Evolutionary conservation across 352 stramenopile genomes (phyloP).

Genomic region (Phytophthora pisi): DNA sequence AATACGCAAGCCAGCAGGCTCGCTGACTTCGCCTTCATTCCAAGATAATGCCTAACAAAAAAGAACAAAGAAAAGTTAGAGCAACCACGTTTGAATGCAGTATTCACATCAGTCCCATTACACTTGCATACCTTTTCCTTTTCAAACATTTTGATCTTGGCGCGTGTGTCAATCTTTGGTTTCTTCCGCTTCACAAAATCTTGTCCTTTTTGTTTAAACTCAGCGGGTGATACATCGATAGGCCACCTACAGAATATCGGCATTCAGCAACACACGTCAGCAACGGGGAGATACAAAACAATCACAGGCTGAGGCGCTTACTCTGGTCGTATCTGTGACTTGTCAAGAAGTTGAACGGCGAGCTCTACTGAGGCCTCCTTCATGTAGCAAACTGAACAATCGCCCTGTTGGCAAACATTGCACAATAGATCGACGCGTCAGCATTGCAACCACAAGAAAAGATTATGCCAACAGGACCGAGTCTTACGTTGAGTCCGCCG

Average conservation of each 20-base stretch:
- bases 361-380: conserved; percentile 95
- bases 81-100: no score
- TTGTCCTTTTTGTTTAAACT: conserved; percentile 92
- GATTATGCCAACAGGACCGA: neutral
- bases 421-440: neutral
- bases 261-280: conserved; percentile 11
- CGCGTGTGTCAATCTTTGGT: conserved; percentile 78
- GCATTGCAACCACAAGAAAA: neutral
- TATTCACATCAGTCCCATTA: neutral
- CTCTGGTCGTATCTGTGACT: conserved; percentile 82
- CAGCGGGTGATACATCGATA: conserved; percentile 72
- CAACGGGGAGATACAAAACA: conserved; percentile 26
- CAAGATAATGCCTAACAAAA: conserved; percentile 87
- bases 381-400: conserved; percentile 96
- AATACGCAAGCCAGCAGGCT: conserved; percentile 93
- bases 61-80: no score
- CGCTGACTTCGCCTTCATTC: conserved; percentile 94
- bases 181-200: conserved; percentile 83
- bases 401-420: conserved; percentile 59
- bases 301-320: conserved; percentile 41
- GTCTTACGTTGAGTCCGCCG: conserved; percentile 88
- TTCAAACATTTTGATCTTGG: conserved; percentile 89
- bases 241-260: conserved; percentile 47
- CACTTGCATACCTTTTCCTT: conserved; percentile 67
- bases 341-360: conserved; percentile 94